These are phyloP conservation scores for Luffa aegyptiaca DNA, from an alignment of 306 rosid genomes.

Conservation along the genomic window DNA sequence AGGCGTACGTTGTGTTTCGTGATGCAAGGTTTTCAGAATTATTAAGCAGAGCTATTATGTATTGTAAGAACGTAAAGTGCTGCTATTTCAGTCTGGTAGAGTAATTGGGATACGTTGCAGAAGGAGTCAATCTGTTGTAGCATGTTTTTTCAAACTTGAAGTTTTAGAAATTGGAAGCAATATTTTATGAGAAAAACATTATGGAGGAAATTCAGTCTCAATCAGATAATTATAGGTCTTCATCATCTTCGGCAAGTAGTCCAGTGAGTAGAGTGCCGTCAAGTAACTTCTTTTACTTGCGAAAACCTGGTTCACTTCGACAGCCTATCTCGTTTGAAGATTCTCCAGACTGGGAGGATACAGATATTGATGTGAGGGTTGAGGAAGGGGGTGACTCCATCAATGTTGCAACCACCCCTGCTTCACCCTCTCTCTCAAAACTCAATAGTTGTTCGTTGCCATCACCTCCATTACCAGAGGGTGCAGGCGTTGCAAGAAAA, in stretches of 20 bases:
- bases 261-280: slow-evolving; percentile 98
- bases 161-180: slow-evolving; percentile 8
- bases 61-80: background rate
- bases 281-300: slow-evolving; percentile 89
- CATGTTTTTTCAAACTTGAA: slow-evolving; percentile 21
- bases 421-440: slow-evolving; percentile 86
- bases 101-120: background rate
- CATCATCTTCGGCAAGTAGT: slow-evolving; percentile 94
- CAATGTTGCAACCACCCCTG: slow-evolving; percentile 61
- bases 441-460: slow-evolving; percentile 82
- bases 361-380: slow-evolving; percentile 58
- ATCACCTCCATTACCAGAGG: slow-evolving; percentile 71
- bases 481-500: slow-evolving; percentile 53
- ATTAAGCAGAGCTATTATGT: background rate
- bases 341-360: slow-evolving; percentile 98
- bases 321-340: slow-evolving; percentile 98
- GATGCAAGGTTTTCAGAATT: background rate
- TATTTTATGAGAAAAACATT: slow-evolving; percentile 1
- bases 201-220: slow-evolving; percentile 99
- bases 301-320: slow-evolving; percentile 87
- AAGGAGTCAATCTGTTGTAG: slow-evolving; percentile 7
- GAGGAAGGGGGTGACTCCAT: slow-evolving; percentile 92
- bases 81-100: background rate
- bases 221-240: slow-evolving; percentile 87
- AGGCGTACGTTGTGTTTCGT: background rate